Conservation (phyloP, 148 eudicot genomes). For the Agrostemma githago region DNA sequence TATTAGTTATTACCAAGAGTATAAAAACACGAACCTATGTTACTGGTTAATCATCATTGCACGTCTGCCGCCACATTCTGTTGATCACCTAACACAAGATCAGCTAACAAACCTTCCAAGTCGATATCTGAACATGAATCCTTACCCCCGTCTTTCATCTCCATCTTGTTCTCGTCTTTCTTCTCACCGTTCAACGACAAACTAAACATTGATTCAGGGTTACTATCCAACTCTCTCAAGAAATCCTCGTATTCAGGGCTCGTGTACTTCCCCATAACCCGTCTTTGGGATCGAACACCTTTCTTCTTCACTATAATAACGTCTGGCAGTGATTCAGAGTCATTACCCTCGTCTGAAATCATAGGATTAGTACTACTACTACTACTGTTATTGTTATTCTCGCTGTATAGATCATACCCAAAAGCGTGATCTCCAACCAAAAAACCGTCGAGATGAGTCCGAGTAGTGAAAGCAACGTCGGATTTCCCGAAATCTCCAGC, state of each 20-base stretch:
- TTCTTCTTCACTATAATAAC: conserved; percentile 50
- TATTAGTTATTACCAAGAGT: too few relatives aligned
- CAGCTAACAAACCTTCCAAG: conserved; percentile 18
- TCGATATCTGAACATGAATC: not conserved
- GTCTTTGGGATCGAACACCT: not conserved
- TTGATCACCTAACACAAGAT: conserved; percentile 17
- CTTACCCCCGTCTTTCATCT: not conserved
- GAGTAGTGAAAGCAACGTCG: conserved; percentile 33
- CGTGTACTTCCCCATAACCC: not conserved
- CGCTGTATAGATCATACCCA: conserved; percentile 50
- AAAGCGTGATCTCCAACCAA: conserved; percentile 49
- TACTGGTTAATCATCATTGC: not conserved
- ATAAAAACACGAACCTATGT: too few relatives aligned
- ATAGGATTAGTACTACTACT: conserved; percentile 26
- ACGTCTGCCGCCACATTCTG: not conserved
- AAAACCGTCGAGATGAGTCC: conserved; percentile 48
- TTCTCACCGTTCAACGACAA: conserved; percentile 16
- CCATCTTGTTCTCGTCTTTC: not conserved
- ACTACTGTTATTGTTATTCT: conserved; percentile 35
- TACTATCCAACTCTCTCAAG: conserved; percentile 19
- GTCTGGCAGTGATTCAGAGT: conserved; percentile 43
- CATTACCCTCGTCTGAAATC: conserved; percentile 28
- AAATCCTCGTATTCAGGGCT: conserved; percentile 18
- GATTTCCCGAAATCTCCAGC: conserved; percentile 51
- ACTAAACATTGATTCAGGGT: conserved; percentile 20